These are phyloP conservation scores for Astragalus membranaceus DNA, from an alignment of 306 rosid species.

Conservation along the genomic window DNA sequence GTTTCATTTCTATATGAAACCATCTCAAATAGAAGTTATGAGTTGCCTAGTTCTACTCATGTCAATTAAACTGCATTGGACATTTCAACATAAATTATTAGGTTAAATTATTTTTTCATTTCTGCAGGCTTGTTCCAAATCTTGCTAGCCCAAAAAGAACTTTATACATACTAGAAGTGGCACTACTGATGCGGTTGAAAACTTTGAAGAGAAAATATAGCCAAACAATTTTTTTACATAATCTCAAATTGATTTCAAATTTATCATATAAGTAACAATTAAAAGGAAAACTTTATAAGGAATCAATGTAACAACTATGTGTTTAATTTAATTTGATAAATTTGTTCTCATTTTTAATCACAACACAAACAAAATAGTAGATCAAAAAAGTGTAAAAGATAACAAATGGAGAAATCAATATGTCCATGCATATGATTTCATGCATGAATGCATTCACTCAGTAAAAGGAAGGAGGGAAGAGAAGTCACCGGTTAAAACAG, in stretches of 20 bases:
- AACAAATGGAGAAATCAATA: not conserved
- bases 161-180: not conserved
- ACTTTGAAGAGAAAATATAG: not conserved
- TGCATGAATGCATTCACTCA: not conserved
- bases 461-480: not conserved
- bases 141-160: not conserved
- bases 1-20: not conserved
- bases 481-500: not conserved
- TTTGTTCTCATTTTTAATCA: not conserved
- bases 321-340: not conserved
- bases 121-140: not conserved
- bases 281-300: not conserved
- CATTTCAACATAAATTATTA: not conserved
- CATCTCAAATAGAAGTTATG: not conserved
- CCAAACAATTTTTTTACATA: not conserved
- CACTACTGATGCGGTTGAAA: not conserved
- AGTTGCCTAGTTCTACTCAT: not conserved
- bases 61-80: not conserved
- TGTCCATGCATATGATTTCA: not conserved
- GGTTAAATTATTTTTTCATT: not conserved
- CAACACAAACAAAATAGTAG: not conserved
- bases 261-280: not conserved
- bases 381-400: not conserved
- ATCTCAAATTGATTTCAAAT: not conserved
- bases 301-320: not conserved